Percentiles rank a stretch among this genome's conserved stretches.
Evolutionary conservation across 176 grass and related monocot species (phyloP).

Genomic region (Puya raimondii): DNA sequence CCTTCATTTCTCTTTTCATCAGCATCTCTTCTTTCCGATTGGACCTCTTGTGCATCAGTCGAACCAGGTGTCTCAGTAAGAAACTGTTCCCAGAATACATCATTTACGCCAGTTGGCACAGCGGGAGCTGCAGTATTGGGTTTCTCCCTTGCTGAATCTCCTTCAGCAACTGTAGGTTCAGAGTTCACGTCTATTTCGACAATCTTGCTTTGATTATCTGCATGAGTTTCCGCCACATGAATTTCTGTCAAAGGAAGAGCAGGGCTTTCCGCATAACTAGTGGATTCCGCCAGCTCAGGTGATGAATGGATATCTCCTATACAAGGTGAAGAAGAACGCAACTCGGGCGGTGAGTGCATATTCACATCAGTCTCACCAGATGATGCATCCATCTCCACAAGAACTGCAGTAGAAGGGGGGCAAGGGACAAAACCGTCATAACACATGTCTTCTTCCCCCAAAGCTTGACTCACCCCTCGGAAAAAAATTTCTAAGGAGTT

Average conservation of each 20-base stretch:
- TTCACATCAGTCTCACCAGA: constrained; percentile 46
- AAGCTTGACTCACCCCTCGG: constrained; percentile 52
- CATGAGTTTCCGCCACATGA: neutral
- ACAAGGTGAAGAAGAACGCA: constrained; percentile 41
- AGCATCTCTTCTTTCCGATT: constrained; percentile 55
- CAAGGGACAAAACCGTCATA: constrained; percentile 47
- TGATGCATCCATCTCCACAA: constrained; percentile 48
- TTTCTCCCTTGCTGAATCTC: constrained; percentile 42
- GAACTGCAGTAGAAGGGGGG: constrained; percentile 41
- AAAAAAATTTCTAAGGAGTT: constrained; percentile 79
- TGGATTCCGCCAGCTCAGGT: constrained; percentile 45
- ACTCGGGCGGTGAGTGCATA: constrained; percentile 26
- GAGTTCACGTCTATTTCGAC: constrained; percentile 89
- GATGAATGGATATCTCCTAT: constrained; percentile 42
- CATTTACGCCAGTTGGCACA: constrained; percentile 44
- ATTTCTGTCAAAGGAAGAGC: constrained; percentile 28
- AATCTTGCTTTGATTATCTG: constrained; percentile 38
- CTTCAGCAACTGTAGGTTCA: constrained; percentile 57
- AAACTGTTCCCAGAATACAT: constrained; percentile 93
- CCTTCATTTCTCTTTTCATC: constrained; percentile 31
- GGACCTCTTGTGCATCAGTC: constrained; percentile 45
- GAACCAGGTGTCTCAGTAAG: constrained; percentile 67
- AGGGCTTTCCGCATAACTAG: constrained; percentile 52
- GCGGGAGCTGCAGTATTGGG: constrained; percentile 8
- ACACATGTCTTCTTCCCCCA: constrained; percentile 37